Evolutionary conservation across 371 early-diverging fungal species (phyloP).

Genomic region (Mortierella sp.): DNA sequence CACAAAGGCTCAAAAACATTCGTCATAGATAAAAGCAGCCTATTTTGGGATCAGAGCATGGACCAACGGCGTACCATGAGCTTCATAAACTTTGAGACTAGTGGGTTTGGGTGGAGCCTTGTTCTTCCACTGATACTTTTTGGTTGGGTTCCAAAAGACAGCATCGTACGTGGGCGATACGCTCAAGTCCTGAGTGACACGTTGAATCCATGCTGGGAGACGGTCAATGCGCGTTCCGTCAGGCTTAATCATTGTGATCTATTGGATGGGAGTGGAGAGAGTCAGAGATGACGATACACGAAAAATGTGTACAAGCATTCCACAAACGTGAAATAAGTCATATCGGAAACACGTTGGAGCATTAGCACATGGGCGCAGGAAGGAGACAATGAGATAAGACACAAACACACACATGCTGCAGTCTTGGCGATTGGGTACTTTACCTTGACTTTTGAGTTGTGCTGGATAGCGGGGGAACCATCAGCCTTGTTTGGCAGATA

Average conservation of each 20-base stretch:
- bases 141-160: conserved; percentile 93
- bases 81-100: conserved; percentile 89
- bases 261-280: background rate
- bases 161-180: conserved; percentile 89
- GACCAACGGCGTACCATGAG: conserved; percentile 71
- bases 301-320: too few species aligned
- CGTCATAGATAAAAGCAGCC: background rate
- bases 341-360: background rate
- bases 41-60: too few species aligned
- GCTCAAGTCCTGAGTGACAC: conserved; percentile 88
- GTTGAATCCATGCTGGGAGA: conserved; percentile 89
- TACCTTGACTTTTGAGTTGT: conserved; percentile 91
- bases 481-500: conserved; percentile 69
- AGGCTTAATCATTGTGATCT: conserved; percentile 82
- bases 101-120: conserved; percentile 72
- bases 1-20: background rate
- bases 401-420: background rate
- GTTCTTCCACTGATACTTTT: conserved; percentile 81
- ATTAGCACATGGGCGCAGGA: background rate
- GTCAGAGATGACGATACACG: too few species aligned
- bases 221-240: conserved; percentile 88
- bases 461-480: conserved; percentile 83
- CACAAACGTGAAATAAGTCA: too few species aligned
- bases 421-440: background rate
- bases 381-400: background rate